phyloP scores from a whole-genome alignment of 805 yeast species.

The Suhomyces kilbournensis region DNA sequence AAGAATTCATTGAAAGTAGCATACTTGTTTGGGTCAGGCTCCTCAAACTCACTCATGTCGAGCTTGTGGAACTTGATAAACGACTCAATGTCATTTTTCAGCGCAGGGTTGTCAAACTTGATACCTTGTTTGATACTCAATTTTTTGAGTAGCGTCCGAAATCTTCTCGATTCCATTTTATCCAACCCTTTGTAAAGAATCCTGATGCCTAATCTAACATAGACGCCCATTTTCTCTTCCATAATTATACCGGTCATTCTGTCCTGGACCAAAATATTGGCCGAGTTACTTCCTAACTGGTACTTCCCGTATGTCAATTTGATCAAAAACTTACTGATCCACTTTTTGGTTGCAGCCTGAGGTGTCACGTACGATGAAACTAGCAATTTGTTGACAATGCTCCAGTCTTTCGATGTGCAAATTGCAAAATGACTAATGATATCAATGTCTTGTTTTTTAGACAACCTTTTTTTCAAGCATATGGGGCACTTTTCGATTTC shows the following conservation, averaged over 20 bases:
- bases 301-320: conserved; percentile 88
- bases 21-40: conserved; percentile 47
- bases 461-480: conserved; percentile 61
- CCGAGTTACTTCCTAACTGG: conserved; percentile 79
- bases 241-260: conserved; percentile 81
- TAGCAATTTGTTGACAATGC: conserved; percentile 59
- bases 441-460: conserved; percentile 56
- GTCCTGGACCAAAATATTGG: conserved; percentile 92
- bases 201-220: conserved; percentile 84
- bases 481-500: conserved; percentile 75
- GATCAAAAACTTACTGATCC: conserved; percentile 82
- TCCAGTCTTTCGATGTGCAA: conserved; percentile 78
- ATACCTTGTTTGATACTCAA: conserved; percentile 78
- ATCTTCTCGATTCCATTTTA: conserved; percentile 55
- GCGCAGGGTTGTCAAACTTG: conserved; percentile 72
- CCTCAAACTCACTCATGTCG: conserved; percentile 66
- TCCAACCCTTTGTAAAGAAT: conserved; percentile 74
- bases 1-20: conserved; percentile 86
- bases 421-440: conserved; percentile 84
- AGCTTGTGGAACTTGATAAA: conserved; percentile 82
- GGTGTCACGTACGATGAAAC: conserved; percentile 74
- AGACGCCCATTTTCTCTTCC: conserved; percentile 90
- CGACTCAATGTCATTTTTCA: conserved; percentile 64
- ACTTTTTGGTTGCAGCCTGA: conserved; percentile 76
- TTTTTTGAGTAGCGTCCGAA: conserved; percentile 58